phyloP scores from a whole-genome alignment of 2,329 filamentous ascomycete genomes.

The Tolypocladium guangdongense region DNA sequence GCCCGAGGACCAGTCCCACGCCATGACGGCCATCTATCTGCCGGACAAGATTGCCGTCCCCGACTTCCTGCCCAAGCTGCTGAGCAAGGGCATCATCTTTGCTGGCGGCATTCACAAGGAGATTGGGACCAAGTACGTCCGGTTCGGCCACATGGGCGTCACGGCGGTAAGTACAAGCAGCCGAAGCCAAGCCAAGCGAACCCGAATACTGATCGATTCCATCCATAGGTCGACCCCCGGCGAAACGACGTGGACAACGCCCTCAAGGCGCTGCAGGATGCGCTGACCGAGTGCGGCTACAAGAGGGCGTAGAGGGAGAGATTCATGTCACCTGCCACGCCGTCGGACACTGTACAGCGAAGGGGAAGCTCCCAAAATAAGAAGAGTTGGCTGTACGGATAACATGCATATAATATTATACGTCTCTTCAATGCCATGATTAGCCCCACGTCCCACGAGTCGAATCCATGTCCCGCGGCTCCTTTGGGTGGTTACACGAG shows the following conservation, averaged over 20 bases:
- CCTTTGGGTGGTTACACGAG: neutral
- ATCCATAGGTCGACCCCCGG: conserved; percentile 54
- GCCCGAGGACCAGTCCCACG: conserved; percentile 85
- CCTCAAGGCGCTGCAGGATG: conserved; percentile 63
- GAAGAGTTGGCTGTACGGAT: neutral
- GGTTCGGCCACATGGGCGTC: conserved; percentile 97
- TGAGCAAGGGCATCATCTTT: conserved; percentile 85
- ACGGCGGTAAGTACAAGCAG: conserved; percentile 56
- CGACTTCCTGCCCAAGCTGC: conserved; percentile 73
- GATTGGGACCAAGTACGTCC: conserved; percentile 85
- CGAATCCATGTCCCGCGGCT: neutral
- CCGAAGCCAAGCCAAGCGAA: too few species aligned
- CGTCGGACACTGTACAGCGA: neutral
- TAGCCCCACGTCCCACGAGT: neutral
- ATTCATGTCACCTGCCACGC: neutral
- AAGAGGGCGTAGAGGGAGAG: conserved; percentile 24
- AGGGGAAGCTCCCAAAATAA: neutral
- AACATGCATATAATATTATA: too few species aligned
- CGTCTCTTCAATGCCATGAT: neutral
- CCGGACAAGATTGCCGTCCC: conserved; percentile 73
- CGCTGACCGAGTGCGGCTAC: conserved; percentile 63
- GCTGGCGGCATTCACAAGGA: conserved; percentile 94
- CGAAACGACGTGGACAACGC: conserved; percentile 78
- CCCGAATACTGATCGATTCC: neutral
- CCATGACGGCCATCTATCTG: conserved; percentile 96